A percentile compares a stretch with the other conserved stretches of the same genome.
Conservation (phyloP, 805 yeast species). For the Zygoascus biomembranicola region DNA sequence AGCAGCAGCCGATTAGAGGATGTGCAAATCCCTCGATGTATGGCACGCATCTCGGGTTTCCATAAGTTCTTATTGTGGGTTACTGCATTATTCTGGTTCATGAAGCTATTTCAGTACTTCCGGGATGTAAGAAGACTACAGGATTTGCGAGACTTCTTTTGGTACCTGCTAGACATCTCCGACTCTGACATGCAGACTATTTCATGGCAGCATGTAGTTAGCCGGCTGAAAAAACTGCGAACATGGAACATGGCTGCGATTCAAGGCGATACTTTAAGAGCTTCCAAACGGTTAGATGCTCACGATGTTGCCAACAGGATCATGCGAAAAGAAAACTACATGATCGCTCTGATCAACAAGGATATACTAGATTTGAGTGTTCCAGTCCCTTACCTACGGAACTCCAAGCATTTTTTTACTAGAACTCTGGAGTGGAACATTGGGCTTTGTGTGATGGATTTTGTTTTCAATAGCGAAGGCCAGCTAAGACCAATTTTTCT, state of each 20-base stretch:
- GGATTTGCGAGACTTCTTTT: constrained; percentile 73
- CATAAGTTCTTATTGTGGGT: constrained; percentile 59
- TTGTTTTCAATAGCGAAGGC: constrained; percentile 74
- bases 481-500: constrained; percentile 66
- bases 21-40: constrained; percentile 41
- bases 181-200: constrained; percentile 87
- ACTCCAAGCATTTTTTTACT: constrained; percentile 45
- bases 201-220: constrained; percentile 83
- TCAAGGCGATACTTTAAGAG: constrained; percentile 9
- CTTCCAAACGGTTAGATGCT: constrained; percentile 60
- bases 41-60: constrained; percentile 35
- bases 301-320: constrained; percentile 92
- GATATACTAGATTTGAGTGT: constrained; percentile 59
- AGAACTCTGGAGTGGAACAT: constrained; percentile 93
- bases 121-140: constrained; percentile 56
- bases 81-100: constrained; percentile 39
- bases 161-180: constrained; percentile 56
- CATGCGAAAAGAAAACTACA: constrained; percentile 90
- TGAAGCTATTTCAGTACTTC: constrained; percentile 35
- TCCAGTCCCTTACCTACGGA: constrained; percentile 24
- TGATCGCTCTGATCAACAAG: constrained; percentile 82
- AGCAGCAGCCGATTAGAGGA: constrained; percentile 28
- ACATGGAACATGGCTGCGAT: constrained; percentile 72
- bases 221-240: constrained; percentile 60
- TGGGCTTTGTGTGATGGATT: constrained; percentile 79